Evolutionary conservation across 2,329 filamentous ascomycete genomes (phyloP).

Genomic region (Talaromyces sp.): DNA sequence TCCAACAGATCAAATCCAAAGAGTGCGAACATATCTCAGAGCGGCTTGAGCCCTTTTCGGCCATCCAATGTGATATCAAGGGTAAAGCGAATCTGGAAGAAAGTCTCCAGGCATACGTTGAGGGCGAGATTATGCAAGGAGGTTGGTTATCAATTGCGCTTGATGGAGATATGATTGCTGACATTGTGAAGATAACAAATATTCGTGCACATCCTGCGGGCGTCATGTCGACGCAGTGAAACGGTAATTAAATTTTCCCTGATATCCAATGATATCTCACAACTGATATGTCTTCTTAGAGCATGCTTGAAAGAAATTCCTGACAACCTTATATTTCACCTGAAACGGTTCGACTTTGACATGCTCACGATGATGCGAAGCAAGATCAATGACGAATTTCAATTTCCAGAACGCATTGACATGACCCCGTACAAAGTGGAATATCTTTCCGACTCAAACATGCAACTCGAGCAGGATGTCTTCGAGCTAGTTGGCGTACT

Average conservation of each 20-base stretch:
- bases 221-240: slow-evolving; percentile 90
- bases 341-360: slow-evolving; percentile 59
- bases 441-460: slow-evolving; percentile 61
- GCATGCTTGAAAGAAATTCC: slow-evolving; percentile 89
- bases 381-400: slow-evolving; percentile 95
- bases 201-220: slow-evolving; percentile 89
- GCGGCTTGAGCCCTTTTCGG: slow-evolving; percentile 81
- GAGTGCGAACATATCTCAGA: slow-evolving; percentile 94
- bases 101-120: slow-evolving; percentile 89
- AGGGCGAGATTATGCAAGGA: slow-evolving; percentile 94
- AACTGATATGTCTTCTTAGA: slow-evolving; percentile 39
- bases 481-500: slow-evolving; percentile 95
- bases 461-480: slow-evolving; percentile 59
- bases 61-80: slow-evolving; percentile 94
- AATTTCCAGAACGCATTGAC: slow-evolving; percentile 77
- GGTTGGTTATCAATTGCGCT: slow-evolving; percentile 42
- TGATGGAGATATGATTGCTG: slow-evolving; percentile 16
- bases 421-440: slow-evolving; percentile 89
- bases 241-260: slow-evolving; percentile 45
- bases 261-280: background rate
- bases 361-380: slow-evolving; percentile 65
- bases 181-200: slow-evolving; percentile 72
- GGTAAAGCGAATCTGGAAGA: slow-evolving; percentile 79
- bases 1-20: slow-evolving; percentile 92
- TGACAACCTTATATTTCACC: slow-evolving; percentile 89